Evolutionary conservation across 495 filamentous ascomycete species (phyloP), one percentile per base, ranked within the genome.

Genomic region (Trichoderma virens): DNA sequence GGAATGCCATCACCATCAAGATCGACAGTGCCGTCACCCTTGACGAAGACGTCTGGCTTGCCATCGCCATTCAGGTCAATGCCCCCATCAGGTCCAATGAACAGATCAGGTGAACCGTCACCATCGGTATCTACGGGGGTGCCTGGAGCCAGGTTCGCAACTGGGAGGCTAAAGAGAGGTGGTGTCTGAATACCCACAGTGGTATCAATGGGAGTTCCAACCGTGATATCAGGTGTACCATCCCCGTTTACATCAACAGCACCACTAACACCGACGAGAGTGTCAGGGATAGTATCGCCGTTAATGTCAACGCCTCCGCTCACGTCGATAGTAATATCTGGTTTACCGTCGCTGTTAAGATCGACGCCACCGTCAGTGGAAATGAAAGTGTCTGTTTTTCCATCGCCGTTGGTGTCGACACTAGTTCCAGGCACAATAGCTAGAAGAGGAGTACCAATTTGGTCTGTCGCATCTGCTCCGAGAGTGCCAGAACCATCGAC

Each of bases 51-150:
- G 16, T 62, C 61, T 9, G 61, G 38, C 16, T 45, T 31, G 2
- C 61, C 61, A 31, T 62, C 61, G 4, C 61, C 20, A 34, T 62
- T 41, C 38, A 41, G 51, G 8, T 56, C 51, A 13, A 56, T 25
- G 25, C 0, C 27, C 9, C 51, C 51, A 3, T 16, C 9, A 16
- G 13, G 51, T 13, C 51, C 51, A 13, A 56, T 30, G 20, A 3
- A 14, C 9, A 56, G n/a, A 8, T 62, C 61, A 3, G 61, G 61
- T 27, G 47, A 2, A 14, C 34, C 27, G 6, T 41, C 35, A 25
- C 60, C 60, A n/a, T 61, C 38, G 11, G 31, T 35, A 27, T 41
- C 60, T 9, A 61, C 20, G 3, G 23, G n/a, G 18, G 20, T 25
- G 35, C 60, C 35, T 3, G 9, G 20, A 11, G 13, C 13, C 16